Evolutionary conservation across 495 filamentous ascomycete species (phyloP).

Genomic region (Hypoxylon rickii): DNA sequence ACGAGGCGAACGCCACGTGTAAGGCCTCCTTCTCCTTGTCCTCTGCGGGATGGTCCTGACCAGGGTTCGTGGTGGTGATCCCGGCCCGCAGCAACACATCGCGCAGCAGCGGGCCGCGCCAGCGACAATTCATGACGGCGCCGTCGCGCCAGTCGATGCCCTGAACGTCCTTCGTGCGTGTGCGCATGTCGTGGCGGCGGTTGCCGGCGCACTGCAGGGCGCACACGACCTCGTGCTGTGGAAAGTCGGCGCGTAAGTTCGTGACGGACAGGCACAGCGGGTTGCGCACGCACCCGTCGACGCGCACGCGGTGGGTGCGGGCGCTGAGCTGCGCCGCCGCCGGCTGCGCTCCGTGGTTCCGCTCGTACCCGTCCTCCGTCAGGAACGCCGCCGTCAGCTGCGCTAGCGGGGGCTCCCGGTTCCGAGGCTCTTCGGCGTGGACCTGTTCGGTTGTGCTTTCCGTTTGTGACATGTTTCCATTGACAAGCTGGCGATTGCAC

Average conservation of each 20-base stretch:
- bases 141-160: slow-evolving; percentile 61
- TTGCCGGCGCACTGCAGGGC: slow-evolving; percentile 63
- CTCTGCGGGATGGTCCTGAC: too few species aligned
- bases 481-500: too few species aligned
- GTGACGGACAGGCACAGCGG: slow-evolving; percentile 8
- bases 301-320: slow-evolving; percentile 3
- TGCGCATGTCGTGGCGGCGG: slow-evolving; percentile 59
- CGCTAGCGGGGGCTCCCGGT: slow-evolving; percentile 6
- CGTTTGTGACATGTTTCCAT: neutral
- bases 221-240: slow-evolving; percentile 53
- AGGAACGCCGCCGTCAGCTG: slow-evolving; percentile 3
- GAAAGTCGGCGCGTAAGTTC: slow-evolving; percentile 53
- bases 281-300: neutral
- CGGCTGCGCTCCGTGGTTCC: slow-evolving; percentile 5
- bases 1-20: slow-evolving; percentile 11
- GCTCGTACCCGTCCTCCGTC: slow-evolving; percentile 10
- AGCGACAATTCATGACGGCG: slow-evolving; percentile 59
- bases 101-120: slow-evolving; percentile 57
- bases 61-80: neutral
- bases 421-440: neutral
- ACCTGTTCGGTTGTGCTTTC: neutral
- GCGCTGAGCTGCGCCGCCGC: neutral
- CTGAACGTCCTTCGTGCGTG: slow-evolving; percentile 49
- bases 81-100: slow-evolving; percentile 59
- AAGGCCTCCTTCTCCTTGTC: neutral